Base-by-base conservation (phyloP, 2,329 filamentous ascomycete genomes). In the Coccinonectria pachysandricola region DNA sequence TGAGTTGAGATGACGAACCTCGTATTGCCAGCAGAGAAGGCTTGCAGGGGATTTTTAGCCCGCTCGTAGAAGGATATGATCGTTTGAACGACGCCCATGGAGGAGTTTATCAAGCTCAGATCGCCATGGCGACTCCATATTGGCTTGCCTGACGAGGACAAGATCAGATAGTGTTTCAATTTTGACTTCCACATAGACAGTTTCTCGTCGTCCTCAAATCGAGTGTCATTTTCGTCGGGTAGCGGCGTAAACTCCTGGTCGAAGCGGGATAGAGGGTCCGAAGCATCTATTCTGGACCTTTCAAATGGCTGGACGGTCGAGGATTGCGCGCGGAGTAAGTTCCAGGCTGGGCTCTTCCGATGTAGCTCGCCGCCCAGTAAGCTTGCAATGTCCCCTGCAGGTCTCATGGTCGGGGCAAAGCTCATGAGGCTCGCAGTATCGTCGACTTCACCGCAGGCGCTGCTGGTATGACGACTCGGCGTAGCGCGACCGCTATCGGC, bases 101-200 rank as follows among this genome's bases (percentile, higher is more conserved):
- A 95, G 26, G 82, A 81, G 44, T 92, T 94, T 49, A 96, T 85
- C 21, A 96, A 63, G 28, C 79, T 76, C 39, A 93, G 70, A 42
- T 95, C 85, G 20, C 92, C 91, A 50, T 98, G 88, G 24, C 92
- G 74, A 47, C 86, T 96, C 66, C 88, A 98, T 24, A 98, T 92
- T 8, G 91, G 92, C 53, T 98, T 98, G 12, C 91, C 91, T 7
- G 92, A 88, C 9, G 86, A 88, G 3, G 91, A 96, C 2, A 98
- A 64, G 45, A 98, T 93, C 57, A 98, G 75, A 54, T 94, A 98
- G 56, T 98, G 91, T 56, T 98, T 98, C 36, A 87, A 67, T 59
- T 96, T 96, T 19, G 80, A 74, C 50, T 86, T 91, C 87, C 87
- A 98, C 37, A 76, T 65, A 10, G 63, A 59, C 20, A 94, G 63